Evolutionary conservation across 2,329 filamentous ascomycete genomes (phyloP).

Genomic region (Alternaria infectoria): DNA sequence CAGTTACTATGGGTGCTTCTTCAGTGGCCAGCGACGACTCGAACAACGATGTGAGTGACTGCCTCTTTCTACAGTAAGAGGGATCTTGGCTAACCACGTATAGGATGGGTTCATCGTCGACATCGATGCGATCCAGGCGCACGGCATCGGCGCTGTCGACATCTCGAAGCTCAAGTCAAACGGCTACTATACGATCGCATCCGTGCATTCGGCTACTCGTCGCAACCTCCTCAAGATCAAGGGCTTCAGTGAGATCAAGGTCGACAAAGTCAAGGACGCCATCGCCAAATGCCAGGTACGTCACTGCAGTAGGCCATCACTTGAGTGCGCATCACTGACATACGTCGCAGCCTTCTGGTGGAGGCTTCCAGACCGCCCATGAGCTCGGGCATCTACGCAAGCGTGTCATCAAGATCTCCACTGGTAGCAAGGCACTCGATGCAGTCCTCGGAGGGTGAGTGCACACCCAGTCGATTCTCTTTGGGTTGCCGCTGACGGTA

Average conservation of each 20-base stretch:
- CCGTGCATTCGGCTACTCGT: constrained; percentile 65
- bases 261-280: constrained; percentile 74
- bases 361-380: constrained; percentile 69
- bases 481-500: constrained; percentile 10
- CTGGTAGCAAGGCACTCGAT: constrained; percentile 73
- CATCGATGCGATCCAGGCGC: constrained; percentile 69
- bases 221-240: constrained; percentile 70
- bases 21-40: constrained; percentile 62
- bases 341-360: constrained; percentile 58
- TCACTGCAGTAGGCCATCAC: neutral
- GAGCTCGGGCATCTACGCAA: constrained; percentile 69
- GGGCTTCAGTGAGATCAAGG: constrained; percentile 73
- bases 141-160: constrained; percentile 70
- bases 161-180: constrained; percentile 69
- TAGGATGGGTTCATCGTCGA: constrained; percentile 66
- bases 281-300: constrained; percentile 65
- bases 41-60: constrained; percentile 53
- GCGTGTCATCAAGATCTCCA: constrained; percentile 69
- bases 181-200: constrained; percentile 68
- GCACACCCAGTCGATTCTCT: no score
- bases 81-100: neutral
- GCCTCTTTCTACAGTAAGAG: neutral
- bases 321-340: constrained; percentile 12
- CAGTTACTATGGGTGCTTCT: constrained; percentile 47
- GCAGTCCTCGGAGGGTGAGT: constrained; percentile 66